Evolutionary conservation across 371 early-diverging fungal genomes (phyloP), one percentile per base, ranked within the genome.

Genomic region (Blakeslea trispora): DNA sequence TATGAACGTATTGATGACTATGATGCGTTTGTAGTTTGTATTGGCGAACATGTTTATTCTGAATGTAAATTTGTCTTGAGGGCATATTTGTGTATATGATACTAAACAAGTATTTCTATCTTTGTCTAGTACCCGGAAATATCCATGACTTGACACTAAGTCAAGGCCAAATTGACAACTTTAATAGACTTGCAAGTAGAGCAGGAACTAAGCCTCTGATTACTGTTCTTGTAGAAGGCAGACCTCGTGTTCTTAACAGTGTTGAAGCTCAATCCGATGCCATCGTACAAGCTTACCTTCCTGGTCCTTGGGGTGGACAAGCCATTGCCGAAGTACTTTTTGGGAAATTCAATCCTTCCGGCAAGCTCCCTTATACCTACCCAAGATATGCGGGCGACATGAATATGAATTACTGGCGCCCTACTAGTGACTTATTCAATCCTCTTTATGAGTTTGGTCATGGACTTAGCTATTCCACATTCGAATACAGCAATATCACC

Each of bases 381-480:
- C 84, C 89, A 8, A 79, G 75, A 39, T 61, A 79, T 17, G 64
- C 71, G 17, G 65, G 68, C 14, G 69, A 70, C 24, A 59, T 65
- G 35, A 68, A 61, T n/a, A 18, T 72, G 15, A 67, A 66, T 34
- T 64, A 69, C 42, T 67, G 73, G 64, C 45, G 66, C 31, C 63
- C 68, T 28, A 58, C 58, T 23, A 69, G 67, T 37, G 68, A 75
- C 19, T 57, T 57, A 2, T 76, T 71, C 53, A 69, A 72, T 19
- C 85, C 85, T 15, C 69, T 81, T 39, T 88, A 74, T 56, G 64
- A 78, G 11, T 89, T 89, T 57, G 82, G 87, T 3, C 75, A 73
- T 31, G 89, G 89, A 17, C 50, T 88, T 8, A 82, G 85, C 1
- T 88, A 87, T 49, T 76, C 83, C 1, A 57, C 64, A 0, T 71